Evolutionary conservation across 2,329 filamentous ascomycete genomes (phyloP), one percentile per base, ranked within the genome.

Genomic region (Bimuria novae-zelandiae): DNA sequence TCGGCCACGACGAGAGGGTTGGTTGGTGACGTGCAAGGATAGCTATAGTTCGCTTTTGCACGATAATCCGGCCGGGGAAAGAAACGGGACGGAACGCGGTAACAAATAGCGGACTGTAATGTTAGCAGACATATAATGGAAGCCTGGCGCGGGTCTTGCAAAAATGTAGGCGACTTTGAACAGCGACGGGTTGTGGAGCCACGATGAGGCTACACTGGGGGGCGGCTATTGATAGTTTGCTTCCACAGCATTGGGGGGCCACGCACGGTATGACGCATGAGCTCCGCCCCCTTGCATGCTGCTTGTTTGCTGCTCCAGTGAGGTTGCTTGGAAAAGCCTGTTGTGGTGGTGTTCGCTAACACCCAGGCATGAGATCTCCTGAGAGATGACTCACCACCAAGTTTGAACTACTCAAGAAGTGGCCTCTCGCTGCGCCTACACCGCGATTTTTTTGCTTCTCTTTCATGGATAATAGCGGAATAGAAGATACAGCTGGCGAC

Each of bases 201-300:
- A 46, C 30, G 32, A 37, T 46, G 43, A 55, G 46, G 41, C 42
- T 49, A 46, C 54, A 51, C 44, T 49, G 46, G 51, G 46, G 50
- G 49, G 51, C 51, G 50, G 52, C 56, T 52, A 51, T 40, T 35
- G 27, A 57, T 50, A 42, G 55, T 52, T 60, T 60, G 29, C 52
- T 52, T 39, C 55, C 51, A 49, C 43, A 52, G 52, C 53, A 56
- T 54, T 55, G 39, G 51, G 56, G 44, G 54, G 40, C 39, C 55
- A 57, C 51, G 35, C n/a, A 45, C 47, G 55, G 55, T 57, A 60
- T 64, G 61, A 66, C 62, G 59, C 62, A 53, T 45, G 45, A 45
- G 46, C 52, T 60, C 59, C 54, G 59, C 49, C 46, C 45, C 49
- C 56, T 52, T 55, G 51, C 52, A 56, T 62, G 60, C 55, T 57